These are phyloP conservation scores for Curvularia eragrostidis DNA, from an alignment of 2,329 filamentous ascomycete species.

Conservation along the genomic window DNA sequence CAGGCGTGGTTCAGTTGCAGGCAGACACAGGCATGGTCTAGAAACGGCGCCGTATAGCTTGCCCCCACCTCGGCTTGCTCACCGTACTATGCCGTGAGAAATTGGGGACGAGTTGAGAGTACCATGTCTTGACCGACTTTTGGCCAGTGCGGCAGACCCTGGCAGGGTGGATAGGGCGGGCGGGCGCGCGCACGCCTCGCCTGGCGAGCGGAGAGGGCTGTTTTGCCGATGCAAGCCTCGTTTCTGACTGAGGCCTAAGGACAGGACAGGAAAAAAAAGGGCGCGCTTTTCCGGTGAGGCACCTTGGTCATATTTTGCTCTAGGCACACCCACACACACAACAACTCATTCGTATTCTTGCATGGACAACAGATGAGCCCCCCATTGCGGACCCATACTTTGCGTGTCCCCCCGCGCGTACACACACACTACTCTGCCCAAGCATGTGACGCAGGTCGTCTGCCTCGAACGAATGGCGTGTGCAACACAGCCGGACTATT, in stretches of 20 bases:
- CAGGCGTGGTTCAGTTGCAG: conserved; percentile 13
- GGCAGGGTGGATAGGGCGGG: neutral
- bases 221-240: conserved; percentile 5
- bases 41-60: neutral
- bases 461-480: neutral
- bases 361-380: no score
- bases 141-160: conserved; percentile 25
- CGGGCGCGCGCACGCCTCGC: conserved; percentile 10
- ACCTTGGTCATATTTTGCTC: no score
- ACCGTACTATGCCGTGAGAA: neutral
- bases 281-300: neutral
- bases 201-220: conserved; percentile 5
- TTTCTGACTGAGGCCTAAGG: neutral
- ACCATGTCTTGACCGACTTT: conserved; percentile 29
- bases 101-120: conserved; percentile 1
- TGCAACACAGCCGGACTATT: neutral
- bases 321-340: no score
- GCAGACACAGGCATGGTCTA: no score
- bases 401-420: neutral
- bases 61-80: neutral
- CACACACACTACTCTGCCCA: no score
- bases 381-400: conserved; percentile 4
- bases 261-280: neutral
- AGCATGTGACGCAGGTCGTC: no score
- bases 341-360: no score